A percentile compares a stretch with the other conserved stretches of the same genome.
phyloP scores from a whole-genome alignment of 1,284 basidiomycete genomes.

The Laetiporus sulphureus region DNA sequence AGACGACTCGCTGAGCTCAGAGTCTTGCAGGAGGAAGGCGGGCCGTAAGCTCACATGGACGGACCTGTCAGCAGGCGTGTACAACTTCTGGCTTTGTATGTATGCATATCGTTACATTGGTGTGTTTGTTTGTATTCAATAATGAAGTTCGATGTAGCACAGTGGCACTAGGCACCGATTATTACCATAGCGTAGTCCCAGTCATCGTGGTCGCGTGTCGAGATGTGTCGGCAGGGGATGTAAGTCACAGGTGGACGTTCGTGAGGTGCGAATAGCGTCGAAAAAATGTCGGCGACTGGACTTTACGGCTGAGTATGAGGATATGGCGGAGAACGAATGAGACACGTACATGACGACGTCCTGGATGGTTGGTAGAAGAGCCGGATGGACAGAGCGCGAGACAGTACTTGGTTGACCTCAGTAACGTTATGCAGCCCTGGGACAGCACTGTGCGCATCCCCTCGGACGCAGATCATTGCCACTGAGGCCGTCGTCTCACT shows the following conservation, averaged over 20 bases:
- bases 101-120: slow-evolving; percentile 5
- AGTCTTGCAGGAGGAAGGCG: slow-evolving; percentile 52
- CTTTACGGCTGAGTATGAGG: background rate
- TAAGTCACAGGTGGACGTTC: slow-evolving; percentile 36
- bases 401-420: slow-evolving; percentile 9
- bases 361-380: slow-evolving; percentile 35
- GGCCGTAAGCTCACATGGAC: slow-evolving; percentile 28
- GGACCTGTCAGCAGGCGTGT: background rate
- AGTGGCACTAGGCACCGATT: slow-evolving; percentile 21
- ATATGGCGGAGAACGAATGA: too few species aligned
- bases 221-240: slow-evolving; percentile 48
- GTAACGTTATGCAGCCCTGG: slow-evolving; percentile 13
- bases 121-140: slow-evolving; percentile 4
- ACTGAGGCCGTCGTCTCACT: slow-evolving; percentile 30
- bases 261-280: too few species aligned
- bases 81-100: background rate
- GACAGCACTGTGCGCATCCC: slow-evolving; percentile 25
- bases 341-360: slow-evolving; percentile 15
- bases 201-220: slow-evolving; percentile 33
- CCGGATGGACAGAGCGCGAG: slow-evolving; percentile 32
- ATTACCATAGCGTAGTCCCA: slow-evolving; percentile 60
- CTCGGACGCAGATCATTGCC: slow-evolving; percentile 38
- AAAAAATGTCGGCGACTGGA: background rate
- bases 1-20: slow-evolving; percentile 75
- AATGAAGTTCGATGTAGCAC: background rate